A percentile compares a stretch with the other conserved stretches of the same genome.
Evolutionary conservation across 2,329 filamentous ascomycete genomes (phyloP).

Genomic region (Cercospora sojina): DNA sequence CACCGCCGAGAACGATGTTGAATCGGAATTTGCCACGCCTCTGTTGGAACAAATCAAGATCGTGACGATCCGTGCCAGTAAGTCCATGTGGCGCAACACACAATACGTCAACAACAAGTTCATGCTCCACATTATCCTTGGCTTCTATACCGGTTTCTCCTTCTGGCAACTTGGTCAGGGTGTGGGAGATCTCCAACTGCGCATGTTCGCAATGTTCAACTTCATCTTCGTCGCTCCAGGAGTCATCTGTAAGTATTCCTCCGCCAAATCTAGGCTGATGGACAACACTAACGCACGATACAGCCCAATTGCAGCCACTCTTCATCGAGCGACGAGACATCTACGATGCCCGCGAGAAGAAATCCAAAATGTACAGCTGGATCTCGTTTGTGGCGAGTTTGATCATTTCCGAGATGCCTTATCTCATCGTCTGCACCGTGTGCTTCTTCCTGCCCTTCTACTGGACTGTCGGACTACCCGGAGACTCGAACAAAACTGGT

Average conservation of each 20-base stretch:
- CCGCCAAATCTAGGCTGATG: no score
- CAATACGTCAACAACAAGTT: conserved; percentile 67
- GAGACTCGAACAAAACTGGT: conserved; percentile 48
- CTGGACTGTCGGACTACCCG: conserved; percentile 43
- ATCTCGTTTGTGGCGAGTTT: conserved; percentile 68
- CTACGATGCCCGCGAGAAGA: conserved; percentile 59
- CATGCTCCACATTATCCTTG: conserved; percentile 52
- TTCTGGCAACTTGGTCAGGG: conserved; percentile 46
- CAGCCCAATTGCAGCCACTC: conserved; percentile 55
- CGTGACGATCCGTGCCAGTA: conserved; percentile 50
- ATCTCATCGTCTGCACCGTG: conserved; percentile 59
- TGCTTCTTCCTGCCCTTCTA: conserved; percentile 40
- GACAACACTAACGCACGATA: not conserved
- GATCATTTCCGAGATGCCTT: conserved; percentile 69
- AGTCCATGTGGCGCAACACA: conserved; percentile 63
- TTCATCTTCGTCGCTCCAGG: conserved; percentile 41
- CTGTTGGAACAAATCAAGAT: conserved; percentile 42
- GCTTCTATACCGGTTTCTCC: conserved; percentile 50
- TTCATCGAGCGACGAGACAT: conserved; percentile 59
- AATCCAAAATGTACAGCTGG: conserved; percentile 72
- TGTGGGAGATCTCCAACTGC: conserved; percentile 40
- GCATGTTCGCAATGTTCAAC: conserved; percentile 35
- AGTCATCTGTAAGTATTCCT: conserved; percentile 39
- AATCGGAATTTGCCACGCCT: conserved; percentile 44
- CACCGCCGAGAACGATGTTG: conserved; percentile 39